Percentiles rank a stretch among this genome's conserved stretches.
Conservation (phyloP, 179 eudicot genomes). For the Beta macrorhiza region DNA sequence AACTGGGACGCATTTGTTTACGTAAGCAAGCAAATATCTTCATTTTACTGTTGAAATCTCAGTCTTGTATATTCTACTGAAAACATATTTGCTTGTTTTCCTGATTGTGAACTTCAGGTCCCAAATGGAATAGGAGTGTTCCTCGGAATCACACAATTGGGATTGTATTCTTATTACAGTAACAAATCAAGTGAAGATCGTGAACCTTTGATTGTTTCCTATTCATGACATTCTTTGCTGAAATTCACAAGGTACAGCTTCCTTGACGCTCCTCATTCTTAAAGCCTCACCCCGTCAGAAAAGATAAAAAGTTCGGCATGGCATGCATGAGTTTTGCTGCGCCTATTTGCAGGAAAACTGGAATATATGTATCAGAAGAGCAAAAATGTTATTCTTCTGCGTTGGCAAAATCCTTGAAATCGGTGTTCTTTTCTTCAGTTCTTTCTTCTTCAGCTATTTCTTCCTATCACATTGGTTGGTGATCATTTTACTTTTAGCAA, state of each 20-base stretch:
- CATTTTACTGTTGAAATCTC: not conserved
- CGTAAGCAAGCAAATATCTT: slow-evolving; percentile 36
- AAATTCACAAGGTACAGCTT: slow-evolving; percentile 18
- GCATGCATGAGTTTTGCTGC: not conserved
- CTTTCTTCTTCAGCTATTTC: slow-evolving; percentile 10
- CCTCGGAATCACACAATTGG: slow-evolving; percentile 64
- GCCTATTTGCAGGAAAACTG: slow-evolving; percentile 7
- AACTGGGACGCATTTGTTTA: slow-evolving; percentile 62
- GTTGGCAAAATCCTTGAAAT: not conserved
- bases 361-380: not conserved
- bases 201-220: slow-evolving; percentile 59
- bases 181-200: slow-evolving; percentile 34
- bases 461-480: not conserved
- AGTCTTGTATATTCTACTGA: not conserved
- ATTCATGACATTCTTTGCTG: slow-evolving; percentile 34
- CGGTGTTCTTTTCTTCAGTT: not conserved
- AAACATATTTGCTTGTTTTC: not conserved
- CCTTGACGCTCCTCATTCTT: not conserved
- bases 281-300: not conserved
- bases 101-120: slow-evolving; percentile 41
- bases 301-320: not conserved
- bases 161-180: slow-evolving; percentile 52
- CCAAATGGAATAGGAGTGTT: slow-evolving; percentile 81
- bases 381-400: slow-evolving; percentile 8
- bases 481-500: not conserved